phyloP scores from a whole-genome alignment of 106 monocot species.

The Amphibolis antarctica region DNA sequence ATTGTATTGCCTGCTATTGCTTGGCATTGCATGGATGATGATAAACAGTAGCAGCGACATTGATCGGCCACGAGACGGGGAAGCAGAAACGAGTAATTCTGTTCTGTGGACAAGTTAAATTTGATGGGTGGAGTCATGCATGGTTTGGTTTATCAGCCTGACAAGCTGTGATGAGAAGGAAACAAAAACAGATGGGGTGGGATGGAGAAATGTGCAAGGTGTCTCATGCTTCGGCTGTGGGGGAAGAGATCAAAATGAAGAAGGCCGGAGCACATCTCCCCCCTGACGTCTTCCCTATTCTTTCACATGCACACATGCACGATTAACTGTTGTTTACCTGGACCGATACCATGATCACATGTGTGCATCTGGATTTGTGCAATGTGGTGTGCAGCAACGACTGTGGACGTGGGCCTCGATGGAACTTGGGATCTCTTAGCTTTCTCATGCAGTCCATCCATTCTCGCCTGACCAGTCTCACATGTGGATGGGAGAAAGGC shows the following conservation, averaged over 20 bases:
- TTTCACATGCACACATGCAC: slow-evolving; percentile 4
- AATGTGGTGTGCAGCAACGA: slow-evolving; percentile 12
- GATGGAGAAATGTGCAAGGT: slow-evolving; percentile 5
- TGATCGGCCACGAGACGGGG: slow-evolving; percentile 1
- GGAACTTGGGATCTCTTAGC: slow-evolving; percentile 5
- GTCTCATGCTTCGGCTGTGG: slow-evolving; percentile 11
- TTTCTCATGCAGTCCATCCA: slow-evolving; percentile 14
- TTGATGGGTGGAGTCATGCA: no score
- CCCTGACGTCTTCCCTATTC: neutral
- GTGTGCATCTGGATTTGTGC: slow-evolving; percentile 29
- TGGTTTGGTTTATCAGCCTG: no score
- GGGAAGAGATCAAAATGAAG: slow-evolving; percentile 18
- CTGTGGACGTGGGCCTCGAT: slow-evolving; percentile 20
- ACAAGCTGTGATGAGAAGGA: no score
- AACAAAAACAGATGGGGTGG: no score
- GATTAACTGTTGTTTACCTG: neutral
- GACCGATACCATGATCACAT: slow-evolving; percentile 7
- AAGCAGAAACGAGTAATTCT: slow-evolving; percentile 3
- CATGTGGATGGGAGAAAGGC: slow-evolving; percentile 53
- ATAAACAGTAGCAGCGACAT: neutral
- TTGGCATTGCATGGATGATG: neutral
- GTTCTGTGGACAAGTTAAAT: no score
- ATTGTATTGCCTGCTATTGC: slow-evolving; percentile 1
- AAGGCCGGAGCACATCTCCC: neutral
- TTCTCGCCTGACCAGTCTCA: slow-evolving; percentile 28